These are phyloP conservation scores for Linnemannia hyalina DNA, from an alignment of 192 early-diverging fungal genomes.

Conservation along the genomic window DNA sequence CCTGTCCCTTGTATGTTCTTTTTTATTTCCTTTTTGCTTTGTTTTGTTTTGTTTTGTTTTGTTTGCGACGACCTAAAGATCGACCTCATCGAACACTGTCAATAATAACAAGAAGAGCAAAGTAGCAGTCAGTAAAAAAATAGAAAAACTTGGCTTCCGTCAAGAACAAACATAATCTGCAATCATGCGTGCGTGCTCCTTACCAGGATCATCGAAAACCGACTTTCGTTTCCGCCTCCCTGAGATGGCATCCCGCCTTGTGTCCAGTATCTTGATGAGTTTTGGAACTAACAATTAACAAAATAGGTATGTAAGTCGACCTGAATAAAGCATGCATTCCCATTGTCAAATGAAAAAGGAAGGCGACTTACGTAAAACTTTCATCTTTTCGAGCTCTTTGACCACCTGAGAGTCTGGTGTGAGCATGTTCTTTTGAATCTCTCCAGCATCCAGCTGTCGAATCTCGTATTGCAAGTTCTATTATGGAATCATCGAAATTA, in stretches of 20 bases:
- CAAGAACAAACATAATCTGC: not conserved
- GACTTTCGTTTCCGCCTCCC: slow-evolving; percentile 22
- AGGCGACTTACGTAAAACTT: slow-evolving; percentile 29
- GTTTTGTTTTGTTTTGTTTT: not conserved
- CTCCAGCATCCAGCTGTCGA: slow-evolving; percentile 26
- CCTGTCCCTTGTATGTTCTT: not conserved
- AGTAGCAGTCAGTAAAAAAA: not conserved
- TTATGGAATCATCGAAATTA: not conserved
- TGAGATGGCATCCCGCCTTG: slow-evolving; percentile 12
- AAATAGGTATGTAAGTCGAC: not conserved
- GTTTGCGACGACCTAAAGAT: not conserved
- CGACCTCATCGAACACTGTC: not conserved
- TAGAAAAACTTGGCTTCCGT: not conserved
- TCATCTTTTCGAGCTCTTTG: slow-evolving; percentile 38
- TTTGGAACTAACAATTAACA: slow-evolving; percentile 21
- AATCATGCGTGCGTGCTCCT: not conserved
- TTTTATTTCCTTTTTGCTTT: not conserved
- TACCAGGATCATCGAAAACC: not conserved
- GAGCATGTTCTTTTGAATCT: slow-evolving; percentile 35
- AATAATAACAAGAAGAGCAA: not conserved
- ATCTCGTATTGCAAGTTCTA: slow-evolving; percentile 38
- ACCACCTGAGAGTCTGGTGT: slow-evolving; percentile 25
- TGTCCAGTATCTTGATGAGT: slow-evolving; percentile 18
- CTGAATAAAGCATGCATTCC: not conserved
- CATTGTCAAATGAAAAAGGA: not conserved